A percentile compares a stretch with the other conserved stretches of the same genome.
These are phyloP conservation scores for Aspergillus hancockii DNA, from an alignment of 495 filamentous ascomycete genomes.

Conservation along the genomic window DNA sequence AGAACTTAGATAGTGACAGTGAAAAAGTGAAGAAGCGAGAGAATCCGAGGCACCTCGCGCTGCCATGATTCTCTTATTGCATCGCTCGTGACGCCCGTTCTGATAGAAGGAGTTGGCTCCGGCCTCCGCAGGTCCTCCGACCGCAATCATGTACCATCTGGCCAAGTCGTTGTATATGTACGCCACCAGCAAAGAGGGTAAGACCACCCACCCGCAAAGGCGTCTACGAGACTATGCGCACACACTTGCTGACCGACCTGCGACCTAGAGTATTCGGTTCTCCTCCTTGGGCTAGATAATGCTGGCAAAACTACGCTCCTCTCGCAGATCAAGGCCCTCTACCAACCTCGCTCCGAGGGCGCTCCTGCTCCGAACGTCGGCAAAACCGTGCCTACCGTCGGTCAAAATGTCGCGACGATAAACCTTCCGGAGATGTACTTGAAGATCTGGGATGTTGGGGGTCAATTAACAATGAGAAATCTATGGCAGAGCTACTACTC, in stretches of 20 bases:
- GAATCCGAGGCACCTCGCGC: constrained; percentile 1
- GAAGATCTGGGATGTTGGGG: constrained; percentile 98
- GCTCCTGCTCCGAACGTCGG: constrained; percentile 52
- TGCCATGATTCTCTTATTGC: constrained; percentile 27
- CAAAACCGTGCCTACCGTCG: constrained; percentile 92
- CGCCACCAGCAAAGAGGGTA: constrained; percentile 93
- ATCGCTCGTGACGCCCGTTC: constrained; percentile 19
- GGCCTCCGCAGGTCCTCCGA: constrained; percentile 14
- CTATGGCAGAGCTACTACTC: constrained; percentile 97
- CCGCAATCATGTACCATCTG: constrained; percentile 84
- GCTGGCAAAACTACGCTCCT: constrained; percentile 98
- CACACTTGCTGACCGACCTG: not conserved
- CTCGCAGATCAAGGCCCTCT: constrained; percentile 89
- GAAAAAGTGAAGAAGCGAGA: not conserved
- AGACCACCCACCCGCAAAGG: constrained; percentile 9
- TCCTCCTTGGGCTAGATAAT: constrained; percentile 96
- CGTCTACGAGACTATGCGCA: not conserved
- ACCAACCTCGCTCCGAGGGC: constrained; percentile 62
- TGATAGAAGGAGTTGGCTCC: constrained; percentile 18
- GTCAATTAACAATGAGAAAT: constrained; percentile 82
- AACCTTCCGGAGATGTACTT: constrained; percentile 88
- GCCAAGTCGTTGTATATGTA: constrained; percentile 92
- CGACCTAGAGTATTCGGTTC: constrained; percentile 84
- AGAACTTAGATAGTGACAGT: too few relatives aligned
- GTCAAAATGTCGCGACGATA: constrained; percentile 93